Evolutionary conservation across 371 early-diverging fungal species (phyloP), one percentile per base, ranked within the genome.

Genomic region (Paramicrosporidium saccamoebae): DNA sequence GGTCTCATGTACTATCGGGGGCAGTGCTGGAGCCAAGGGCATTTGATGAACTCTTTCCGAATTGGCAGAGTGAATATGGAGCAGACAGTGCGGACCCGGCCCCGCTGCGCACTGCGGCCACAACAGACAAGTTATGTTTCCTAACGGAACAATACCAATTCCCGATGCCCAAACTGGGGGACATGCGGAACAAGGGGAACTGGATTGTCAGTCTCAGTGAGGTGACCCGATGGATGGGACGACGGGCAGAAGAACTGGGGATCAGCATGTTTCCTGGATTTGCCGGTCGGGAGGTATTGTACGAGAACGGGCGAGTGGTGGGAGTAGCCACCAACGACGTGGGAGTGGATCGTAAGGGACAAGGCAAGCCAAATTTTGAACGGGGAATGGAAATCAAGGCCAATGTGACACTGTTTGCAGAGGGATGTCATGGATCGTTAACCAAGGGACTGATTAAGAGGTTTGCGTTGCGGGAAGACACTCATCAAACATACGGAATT

Each of bases 291-390:
- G 78, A 90, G 54, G 62, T 60, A 34, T 18, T 21, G 41, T 53
- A 55, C 30, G 67, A 67, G 10, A 67, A 78, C 35, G 84, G 82
- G 9, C 61, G 64, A 26, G 86, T 92, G 5, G 51, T 58, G 23
- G 94, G 94, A 30, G 65, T 92, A 20, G 75, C 69, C 19, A 72
- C 86, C 23, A 86, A 77, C 42, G 92, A 86, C 35, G 79, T 88
- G 10, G 94, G 94, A 7, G 50, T 92, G 29, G 69, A 65, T 41
- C 71, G 73, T 43, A 48, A 64, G 37, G 79, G 78, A 30, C 47
- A 55, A 34, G 81, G 77, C 21, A 82, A 73, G 55, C 72, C 72
- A 21, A 60, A 42, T 17, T 92, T 71, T 38, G 82, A 86, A 33
- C 65, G 74, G 10, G 94, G 94, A 13, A 90, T 92, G 68, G 79